phyloP scores from a whole-genome alignment of 768 basidiomycete species.

The Zangia roseola region DNA sequence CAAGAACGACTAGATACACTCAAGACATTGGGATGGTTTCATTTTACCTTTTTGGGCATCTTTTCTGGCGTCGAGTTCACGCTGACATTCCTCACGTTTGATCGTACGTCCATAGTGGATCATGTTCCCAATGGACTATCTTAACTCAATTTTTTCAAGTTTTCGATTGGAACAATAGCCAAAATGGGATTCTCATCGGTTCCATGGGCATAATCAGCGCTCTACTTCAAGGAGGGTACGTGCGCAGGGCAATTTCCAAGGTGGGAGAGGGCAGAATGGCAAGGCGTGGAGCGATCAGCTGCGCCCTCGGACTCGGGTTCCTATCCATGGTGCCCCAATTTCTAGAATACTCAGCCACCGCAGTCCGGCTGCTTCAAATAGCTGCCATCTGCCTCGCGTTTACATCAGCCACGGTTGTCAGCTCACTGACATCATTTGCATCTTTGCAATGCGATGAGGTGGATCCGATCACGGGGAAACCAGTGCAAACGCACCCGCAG shows the following conservation, averaged over 20 bases:
- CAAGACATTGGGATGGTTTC: constrained; percentile 59
- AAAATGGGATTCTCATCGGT: constrained; percentile 82
- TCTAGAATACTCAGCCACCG: constrained; percentile 39
- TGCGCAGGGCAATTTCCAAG: constrained; percentile 73
- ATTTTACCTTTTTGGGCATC: constrained; percentile 83
- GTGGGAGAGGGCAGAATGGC: constrained; percentile 84
- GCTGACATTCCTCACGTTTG: constrained; percentile 90
- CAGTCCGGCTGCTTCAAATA: constrained; percentile 55
- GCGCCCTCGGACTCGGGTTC: constrained; percentile 65
- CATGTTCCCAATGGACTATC: neutral
- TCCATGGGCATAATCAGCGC: constrained; percentile 91
- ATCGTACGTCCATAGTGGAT: constrained; percentile 51
- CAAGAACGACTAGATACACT: constrained; percentile 59
- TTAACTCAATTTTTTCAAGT: constrained; percentile 43
- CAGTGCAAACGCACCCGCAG: constrained; percentile 53
- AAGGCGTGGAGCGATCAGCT: constrained; percentile 71
- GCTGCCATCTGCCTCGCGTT: constrained; percentile 87
- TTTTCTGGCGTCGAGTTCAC: constrained; percentile 98
- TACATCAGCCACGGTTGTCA: constrained; percentile 95
- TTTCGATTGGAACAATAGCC: constrained; percentile 84
- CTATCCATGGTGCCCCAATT: constrained; percentile 71
- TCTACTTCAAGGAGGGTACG: constrained; percentile 90
- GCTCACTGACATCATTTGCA: constrained; percentile 86
- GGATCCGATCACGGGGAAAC: constrained; percentile 57
- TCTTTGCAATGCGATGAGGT: constrained; percentile 87